A percentile compares a stretch with the other conserved stretches of the same genome.
These are phyloP conservation scores for Xylaria cubensis DNA, from an alignment of 495 filamentous ascomycete species.

Conservation along the genomic window DNA sequence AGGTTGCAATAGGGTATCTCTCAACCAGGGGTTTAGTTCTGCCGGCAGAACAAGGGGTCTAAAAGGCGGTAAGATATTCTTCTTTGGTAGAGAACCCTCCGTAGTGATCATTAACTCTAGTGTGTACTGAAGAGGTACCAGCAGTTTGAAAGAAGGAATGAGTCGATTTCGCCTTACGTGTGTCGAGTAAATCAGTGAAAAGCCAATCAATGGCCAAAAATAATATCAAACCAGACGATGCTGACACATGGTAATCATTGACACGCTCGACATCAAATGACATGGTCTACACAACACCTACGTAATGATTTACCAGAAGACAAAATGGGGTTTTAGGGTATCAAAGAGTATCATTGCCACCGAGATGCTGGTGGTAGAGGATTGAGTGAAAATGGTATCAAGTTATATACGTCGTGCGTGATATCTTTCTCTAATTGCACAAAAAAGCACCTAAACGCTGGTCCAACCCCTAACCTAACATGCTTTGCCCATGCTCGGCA, in stretches of 20 bases:
- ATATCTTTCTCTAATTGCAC: conserved; percentile 24
- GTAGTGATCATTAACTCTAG: no score
- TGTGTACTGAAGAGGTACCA: not conserved
- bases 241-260: not conserved
- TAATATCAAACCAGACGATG: not conserved
- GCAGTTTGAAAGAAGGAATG: not conserved
- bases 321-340: not conserved
- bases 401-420: conserved; percentile 21
- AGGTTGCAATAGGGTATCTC: no score
- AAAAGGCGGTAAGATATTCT: no score
- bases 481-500: conserved; percentile 10
- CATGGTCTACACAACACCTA: not conserved
- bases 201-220: not conserved
- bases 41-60: no score
- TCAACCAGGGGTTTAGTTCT: no score
- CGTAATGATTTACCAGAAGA: not conserved
- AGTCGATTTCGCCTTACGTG: not conserved
- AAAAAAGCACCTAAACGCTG: conserved; percentile 24
- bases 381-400: conserved; percentile 3
- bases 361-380: not conserved
- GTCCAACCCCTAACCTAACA: conserved; percentile 1
- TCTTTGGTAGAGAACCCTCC: no score
- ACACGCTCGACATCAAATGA: not conserved
- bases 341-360: not conserved
- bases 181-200: not conserved